A percentile compares a stretch with the other conserved stretches of the same genome.
phyloP scores from a whole-genome alignment of 192 early-diverging fungal species.

The Kappamyces sp. region DNA sequence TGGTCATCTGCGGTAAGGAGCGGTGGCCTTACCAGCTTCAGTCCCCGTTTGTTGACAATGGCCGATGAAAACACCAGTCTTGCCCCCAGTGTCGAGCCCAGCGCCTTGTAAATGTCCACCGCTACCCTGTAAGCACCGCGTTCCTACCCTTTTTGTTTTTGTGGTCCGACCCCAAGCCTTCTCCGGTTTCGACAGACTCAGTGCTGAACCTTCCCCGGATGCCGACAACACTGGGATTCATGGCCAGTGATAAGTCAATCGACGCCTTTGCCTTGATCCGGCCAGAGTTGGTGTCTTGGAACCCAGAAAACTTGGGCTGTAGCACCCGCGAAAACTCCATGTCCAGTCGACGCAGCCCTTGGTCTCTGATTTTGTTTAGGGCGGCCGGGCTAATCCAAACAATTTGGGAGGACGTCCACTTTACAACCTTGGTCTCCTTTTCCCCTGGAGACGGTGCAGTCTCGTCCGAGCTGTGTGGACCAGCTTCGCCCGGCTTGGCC shows the following conservation, averaged over 20 bases:
- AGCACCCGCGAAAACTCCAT: constrained; percentile 41
- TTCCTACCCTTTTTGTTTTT: constrained; percentile 23
- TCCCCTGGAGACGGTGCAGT: constrained; percentile 2
- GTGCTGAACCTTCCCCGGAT: constrained; percentile 29
- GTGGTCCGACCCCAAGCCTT: not conserved
- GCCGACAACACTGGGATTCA: constrained; percentile 48
- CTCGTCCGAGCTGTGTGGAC: constrained; percentile 1
- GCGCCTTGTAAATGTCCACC: constrained; percentile 33
- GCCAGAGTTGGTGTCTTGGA: constrained; percentile 32
- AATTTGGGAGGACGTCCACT: not conserved
- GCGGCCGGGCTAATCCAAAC: constrained; percentile 8
- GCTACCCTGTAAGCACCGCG: constrained; percentile 13
- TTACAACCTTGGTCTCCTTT: constrained; percentile 1
- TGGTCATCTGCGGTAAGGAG: constrained; percentile 37
- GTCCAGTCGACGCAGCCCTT: constrained; percentile 1
- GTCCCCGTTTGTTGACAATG: constrained; percentile 50
- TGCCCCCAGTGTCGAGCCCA: constrained; percentile 37
- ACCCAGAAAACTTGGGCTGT: constrained; percentile 42
- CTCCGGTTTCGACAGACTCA: constrained; percentile 9
- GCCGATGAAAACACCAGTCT: constrained; percentile 42
- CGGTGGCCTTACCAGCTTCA: constrained; percentile 39
- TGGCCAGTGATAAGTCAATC: constrained; percentile 35
- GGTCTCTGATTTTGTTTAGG: constrained; percentile 2
- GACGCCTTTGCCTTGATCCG: constrained; percentile 38
- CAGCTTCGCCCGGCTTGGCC: constrained; percentile 3